Conservation (phyloP, 2,329 filamentous ascomycete species). For the Xylaria sp. region DNA sequence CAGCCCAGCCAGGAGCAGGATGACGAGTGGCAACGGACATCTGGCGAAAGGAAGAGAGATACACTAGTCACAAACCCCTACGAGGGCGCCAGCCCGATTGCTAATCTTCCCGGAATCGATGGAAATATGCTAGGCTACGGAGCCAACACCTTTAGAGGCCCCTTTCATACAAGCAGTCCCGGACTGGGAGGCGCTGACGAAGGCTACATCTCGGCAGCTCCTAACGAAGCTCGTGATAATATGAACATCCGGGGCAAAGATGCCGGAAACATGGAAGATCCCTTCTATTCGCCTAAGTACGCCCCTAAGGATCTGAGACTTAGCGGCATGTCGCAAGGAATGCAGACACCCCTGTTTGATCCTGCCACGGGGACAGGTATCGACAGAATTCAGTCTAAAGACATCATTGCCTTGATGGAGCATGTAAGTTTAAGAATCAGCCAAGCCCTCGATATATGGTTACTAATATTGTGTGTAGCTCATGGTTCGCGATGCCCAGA, state of each 20-base stretch:
- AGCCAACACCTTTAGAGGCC: slow-evolving; percentile 54
- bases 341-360: slow-evolving; percentile 90
- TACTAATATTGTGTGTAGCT: slow-evolving; percentile 63
- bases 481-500: slow-evolving; percentile 94
- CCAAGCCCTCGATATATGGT: neutral
- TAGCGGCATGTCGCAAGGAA: slow-evolving; percentile 91
- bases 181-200: slow-evolving; percentile 78
- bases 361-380: slow-evolving; percentile 87
- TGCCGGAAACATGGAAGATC: slow-evolving; percentile 69
- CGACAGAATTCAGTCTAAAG: slow-evolving; percentile 92
- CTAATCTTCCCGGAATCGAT: slow-evolving; percentile 62
- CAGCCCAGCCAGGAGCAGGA: slow-evolving; percentile 68
- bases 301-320: slow-evolving; percentile 69
- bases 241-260: slow-evolving; percentile 67
- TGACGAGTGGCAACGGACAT: slow-evolving; percentile 72
- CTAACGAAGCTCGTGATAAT: slow-evolving; percentile 65
- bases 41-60: slow-evolving; percentile 72
- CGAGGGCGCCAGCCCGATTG: slow-evolving; percentile 72
- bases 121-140: slow-evolving; percentile 61
- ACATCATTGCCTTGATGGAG: slow-evolving; percentile 97
- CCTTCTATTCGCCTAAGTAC: slow-evolving; percentile 71
- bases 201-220: slow-evolving; percentile 86
- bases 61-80: slow-evolving; percentile 75
- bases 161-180: slow-evolving; percentile 67
- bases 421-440: slow-evolving; percentile 68